Conservation (phyloP, 441 rosid species). For the Codiaeum variegatum region DNA sequence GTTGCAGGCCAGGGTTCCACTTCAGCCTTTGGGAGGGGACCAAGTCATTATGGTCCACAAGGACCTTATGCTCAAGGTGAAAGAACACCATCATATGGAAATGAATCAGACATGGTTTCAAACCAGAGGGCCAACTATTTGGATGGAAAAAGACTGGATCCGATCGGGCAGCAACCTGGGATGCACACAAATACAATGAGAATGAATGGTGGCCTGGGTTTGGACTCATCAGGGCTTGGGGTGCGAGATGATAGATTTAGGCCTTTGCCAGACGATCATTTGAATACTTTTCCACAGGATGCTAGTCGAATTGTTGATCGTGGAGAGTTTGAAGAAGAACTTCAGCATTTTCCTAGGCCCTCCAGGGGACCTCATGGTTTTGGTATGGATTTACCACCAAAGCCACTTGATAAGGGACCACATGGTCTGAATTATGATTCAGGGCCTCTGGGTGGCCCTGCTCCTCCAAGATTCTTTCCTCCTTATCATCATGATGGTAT, state of each 20-base stretch:
- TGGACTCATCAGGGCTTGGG: constrained; percentile 27
- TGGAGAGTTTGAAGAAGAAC: constrained; percentile 46
- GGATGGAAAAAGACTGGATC: constrained; percentile 39
- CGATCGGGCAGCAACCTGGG: constrained; percentile 29
- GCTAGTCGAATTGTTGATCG: constrained; percentile 32
- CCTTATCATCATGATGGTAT: constrained; percentile 30
- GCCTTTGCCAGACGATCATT: constrained; percentile 37
- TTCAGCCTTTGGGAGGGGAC: constrained; percentile 37
- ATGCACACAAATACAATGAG: constrained; percentile 26
- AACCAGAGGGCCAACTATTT: constrained; percentile 28
- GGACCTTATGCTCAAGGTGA: constrained; percentile 36
- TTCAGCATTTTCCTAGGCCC: constrained; percentile 42
- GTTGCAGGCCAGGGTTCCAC: constrained; percentile 30
- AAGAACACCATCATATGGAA: constrained; percentile 19
- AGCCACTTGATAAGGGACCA: constrained; percentile 38
- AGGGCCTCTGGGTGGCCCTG: constrained; percentile 34
- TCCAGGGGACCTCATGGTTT: constrained; percentile 37
- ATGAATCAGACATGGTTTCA: constrained; percentile 29
- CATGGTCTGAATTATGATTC: constrained; percentile 20
- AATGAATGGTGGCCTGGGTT: constrained; percentile 37
- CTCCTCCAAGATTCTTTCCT: constrained; percentile 45
- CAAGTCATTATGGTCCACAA: constrained; percentile 32
- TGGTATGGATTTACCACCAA: constrained; percentile 32
- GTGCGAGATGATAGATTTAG: constrained; percentile 34
- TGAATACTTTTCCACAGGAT: constrained; percentile 33